These are phyloP conservation scores for Colletotrichum liriopes DNA, from an alignment of 2,329 filamentous ascomycete genomes.

Conservation along the genomic window DNA sequence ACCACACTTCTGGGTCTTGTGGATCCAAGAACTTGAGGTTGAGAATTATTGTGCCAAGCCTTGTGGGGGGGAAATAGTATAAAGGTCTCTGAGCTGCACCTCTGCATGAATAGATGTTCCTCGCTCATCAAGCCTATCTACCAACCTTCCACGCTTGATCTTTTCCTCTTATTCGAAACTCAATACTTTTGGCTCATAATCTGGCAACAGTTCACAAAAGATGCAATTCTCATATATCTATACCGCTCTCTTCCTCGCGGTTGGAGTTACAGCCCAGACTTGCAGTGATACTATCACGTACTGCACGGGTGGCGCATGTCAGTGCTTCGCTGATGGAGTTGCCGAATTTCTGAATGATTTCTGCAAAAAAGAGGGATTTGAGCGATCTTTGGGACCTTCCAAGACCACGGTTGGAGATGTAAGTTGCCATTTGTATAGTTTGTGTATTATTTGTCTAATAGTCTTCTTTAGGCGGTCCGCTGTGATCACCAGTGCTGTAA, in stretches of 20 bases:
- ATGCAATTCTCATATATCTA: neutral
- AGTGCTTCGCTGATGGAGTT: slow-evolving; percentile 3
- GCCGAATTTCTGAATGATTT: slow-evolving; percentile 2
- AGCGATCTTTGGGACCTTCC: slow-evolving; percentile 20
- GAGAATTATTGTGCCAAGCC: too few relatives aligned
- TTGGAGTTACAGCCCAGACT: neutral
- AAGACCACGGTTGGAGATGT: slow-evolving; percentile 3
- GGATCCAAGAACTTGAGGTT: too few relatives aligned
- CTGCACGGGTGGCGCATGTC: slow-evolving; percentile 10
- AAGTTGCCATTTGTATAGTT: neutral
- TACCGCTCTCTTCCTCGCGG: neutral
- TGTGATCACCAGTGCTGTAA: neutral
- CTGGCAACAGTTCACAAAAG: neutral
- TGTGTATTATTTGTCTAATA: neutral
- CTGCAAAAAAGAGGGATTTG: slow-evolving; percentile 7
- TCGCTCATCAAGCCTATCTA: neutral
- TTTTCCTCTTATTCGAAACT: too few relatives aligned
- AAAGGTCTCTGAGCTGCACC: neutral
- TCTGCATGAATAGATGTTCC: neutral
- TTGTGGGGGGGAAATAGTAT: neutral
- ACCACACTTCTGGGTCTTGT: neutral
- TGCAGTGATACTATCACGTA: slow-evolving; percentile 11
- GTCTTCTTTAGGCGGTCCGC: neutral
- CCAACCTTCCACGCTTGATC: neutral
- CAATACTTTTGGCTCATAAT: too few relatives aligned